Evolutionary conservation across 768 basidiomycete species (phyloP), one percentile per base, ranked within the genome.

Genomic region (Boletus patriciae): DNA sequence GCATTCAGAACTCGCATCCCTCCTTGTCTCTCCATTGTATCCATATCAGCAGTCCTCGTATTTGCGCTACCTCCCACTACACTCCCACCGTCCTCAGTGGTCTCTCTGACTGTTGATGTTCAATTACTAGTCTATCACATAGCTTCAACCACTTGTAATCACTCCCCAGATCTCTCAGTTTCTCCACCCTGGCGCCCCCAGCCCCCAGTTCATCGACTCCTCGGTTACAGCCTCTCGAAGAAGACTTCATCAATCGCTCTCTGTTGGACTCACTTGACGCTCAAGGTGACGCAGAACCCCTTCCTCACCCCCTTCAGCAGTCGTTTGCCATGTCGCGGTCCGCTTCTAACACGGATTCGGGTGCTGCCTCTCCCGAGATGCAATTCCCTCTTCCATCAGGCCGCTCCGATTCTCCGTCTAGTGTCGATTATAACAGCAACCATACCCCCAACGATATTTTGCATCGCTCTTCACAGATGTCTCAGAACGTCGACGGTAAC

Each of bases 231-330:
- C 76, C 75, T 64, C 63, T 70, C 34, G 70, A 74, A 66, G 90
- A 92, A 82, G 90, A 88, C 74, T 85, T 86, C 66, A 90, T 92
- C 70, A 92, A 92, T 78, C 86, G 86, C 71, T 91, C 90, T 52
- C 81, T 92, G 56, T 76, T 92, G 63, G 90, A 89, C 73, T 88
- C 86, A 41, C 81, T 93, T 68, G 85, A 92, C 81, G 88, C 86
- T 52, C 85, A 90, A 73, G 89, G 86, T 49, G 90, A 92, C 81
- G 81, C 88, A 54, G 89, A 91, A 71, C 88, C 87, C 46, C 69
- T 78, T 54, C 78, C 50, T 34, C 36, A 57, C 6, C 62, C 66
- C 18, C 27, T 62, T 31, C 62, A 61, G 16, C 70, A 66, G 54
- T 80, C 54, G 78, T 83, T 69, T 68, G 72, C 52, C 73, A 80